Percentiles rank a stretch among this genome's conserved stretches.
Conservation (phyloP, 139 green algal genomes). For the Asterochloris sp. region DNA sequence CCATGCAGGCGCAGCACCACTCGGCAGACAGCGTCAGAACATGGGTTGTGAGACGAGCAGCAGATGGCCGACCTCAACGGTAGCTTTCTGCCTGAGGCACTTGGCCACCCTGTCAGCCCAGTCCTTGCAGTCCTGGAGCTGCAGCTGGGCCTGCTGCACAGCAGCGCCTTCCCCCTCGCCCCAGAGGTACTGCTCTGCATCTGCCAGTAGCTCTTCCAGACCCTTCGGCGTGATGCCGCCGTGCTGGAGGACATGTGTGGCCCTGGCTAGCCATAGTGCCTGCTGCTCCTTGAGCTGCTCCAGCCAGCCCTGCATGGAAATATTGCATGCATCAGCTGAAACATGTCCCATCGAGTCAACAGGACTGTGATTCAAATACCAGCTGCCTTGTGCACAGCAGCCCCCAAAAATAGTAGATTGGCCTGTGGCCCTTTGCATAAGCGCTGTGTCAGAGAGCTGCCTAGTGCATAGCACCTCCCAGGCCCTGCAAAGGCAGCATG, state of each 20-base stretch:
- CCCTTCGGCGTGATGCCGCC: conserved; percentile 31
- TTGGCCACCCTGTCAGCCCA: neutral
- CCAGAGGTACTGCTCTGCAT: conserved; percentile 56
- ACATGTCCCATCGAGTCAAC: too few relatives aligned
- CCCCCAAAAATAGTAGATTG: too few relatives aligned
- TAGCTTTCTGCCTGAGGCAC: too few relatives aligned
- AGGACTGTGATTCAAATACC: neutral
- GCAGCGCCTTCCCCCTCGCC: conserved; percentile 20
- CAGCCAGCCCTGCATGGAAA: neutral
- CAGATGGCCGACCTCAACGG: too few relatives aligned
- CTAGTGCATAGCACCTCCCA: too few relatives aligned
- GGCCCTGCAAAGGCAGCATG: too few relatives aligned
- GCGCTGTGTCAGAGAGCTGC: too few relatives aligned
- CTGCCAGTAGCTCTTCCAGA: conserved; percentile 37
- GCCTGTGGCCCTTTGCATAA: too few relatives aligned
- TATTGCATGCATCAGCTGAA: neutral
- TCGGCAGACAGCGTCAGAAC: too few relatives aligned
- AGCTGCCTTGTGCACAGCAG: too few relatives aligned
- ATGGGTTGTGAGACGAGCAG: too few relatives aligned
- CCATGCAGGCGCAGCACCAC: too few relatives aligned
- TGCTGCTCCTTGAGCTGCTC: conserved; percentile 14
- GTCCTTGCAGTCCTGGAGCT: conserved; percentile 9
- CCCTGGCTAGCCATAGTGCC: conserved; percentile 17
- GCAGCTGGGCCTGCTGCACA: neutral
- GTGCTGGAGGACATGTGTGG: conserved; percentile 20